Evolutionary conservation across 805 yeast species (phyloP), one percentile per base, ranked within the genome.

Genomic region (Wickerhamiella musiphila): DNA sequence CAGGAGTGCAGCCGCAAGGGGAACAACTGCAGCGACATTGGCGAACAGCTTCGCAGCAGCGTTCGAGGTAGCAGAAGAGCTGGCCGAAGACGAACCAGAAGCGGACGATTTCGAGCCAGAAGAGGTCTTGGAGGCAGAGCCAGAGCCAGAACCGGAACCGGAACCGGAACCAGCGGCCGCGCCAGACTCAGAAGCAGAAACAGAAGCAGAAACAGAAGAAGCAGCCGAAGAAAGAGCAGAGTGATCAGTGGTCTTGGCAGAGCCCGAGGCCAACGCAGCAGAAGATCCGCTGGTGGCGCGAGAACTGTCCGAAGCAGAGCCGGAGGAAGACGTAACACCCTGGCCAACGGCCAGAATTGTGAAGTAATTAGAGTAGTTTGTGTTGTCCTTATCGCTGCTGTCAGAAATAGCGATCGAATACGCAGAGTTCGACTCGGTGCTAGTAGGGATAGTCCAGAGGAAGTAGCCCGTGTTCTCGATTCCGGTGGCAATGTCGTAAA

Each of bases 241-340:
- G 9, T 19, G 26, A 12, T 13, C 29, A 16, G 34, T 7, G 18
- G 26, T 25, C 3, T 10, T 13, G n/a, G 29, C 29, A 14, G 39
- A 33, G 16, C 28, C 25, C 17, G 28, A 23, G 14, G 38, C 14
- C 7, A 3, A 9, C 11, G 31, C 13, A 27, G 22, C 7, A 22
- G 23, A 6, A n/a, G n/a, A n/a, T 6, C 26, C 24, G 9, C 20
- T 33, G 1, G 59, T 56, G 8, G 25, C 31, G 78, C 83, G 2
- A 68, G 69, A 40, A 14, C 18, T 24, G 9, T 6, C 9, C 6
- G 23, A 18, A 8, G 30, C 12, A n/a, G 23, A 23, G 9, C 20
- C 20, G 23, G 17, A 8, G 10, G 28, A 16, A 15, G 22, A 18
- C 7, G 30, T 28, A 7, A 9, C 9, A 12, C 30, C 30, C 22